A percentile compares a stretch with the other conserved stretches of the same genome.
Evolutionary conservation across 2,329 filamentous ascomycete species (phyloP).

Genomic region (Alternaria solani): DNA sequence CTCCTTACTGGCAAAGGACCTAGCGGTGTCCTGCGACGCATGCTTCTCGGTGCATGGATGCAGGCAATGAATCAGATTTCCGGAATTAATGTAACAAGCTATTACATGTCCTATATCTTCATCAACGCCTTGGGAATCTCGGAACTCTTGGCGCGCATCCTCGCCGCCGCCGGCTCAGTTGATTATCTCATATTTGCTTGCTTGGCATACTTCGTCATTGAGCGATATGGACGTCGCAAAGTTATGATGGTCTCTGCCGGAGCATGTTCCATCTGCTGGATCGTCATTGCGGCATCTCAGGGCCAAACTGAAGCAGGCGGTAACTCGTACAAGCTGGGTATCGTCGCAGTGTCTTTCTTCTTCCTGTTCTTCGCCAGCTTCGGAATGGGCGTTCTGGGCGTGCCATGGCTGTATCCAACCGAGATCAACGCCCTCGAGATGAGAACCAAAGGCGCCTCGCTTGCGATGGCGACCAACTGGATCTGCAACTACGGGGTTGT

Average conservation of each 20-base stretch:
- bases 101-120: conserved; percentile 55
- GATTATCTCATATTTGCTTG: conserved; percentile 58
- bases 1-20: conserved; percentile 54
- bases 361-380: conserved; percentile 48
- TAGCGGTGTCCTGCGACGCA: conserved; percentile 53
- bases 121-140: conserved; percentile 51
- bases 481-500: conserved; percentile 46
- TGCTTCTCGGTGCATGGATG: conserved; percentile 57
- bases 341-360: conserved; percentile 59
- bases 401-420: conserved; percentile 48
- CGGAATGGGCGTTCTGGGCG: conserved; percentile 46
- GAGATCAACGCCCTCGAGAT: conserved; percentile 48
- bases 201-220: conserved; percentile 57
- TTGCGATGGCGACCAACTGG: conserved; percentile 47
- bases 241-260: conserved; percentile 60
- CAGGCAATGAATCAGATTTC: conserved; percentile 57
- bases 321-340: conserved; percentile 55
- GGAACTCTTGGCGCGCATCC: conserved; percentile 43
- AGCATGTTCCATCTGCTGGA: conserved; percentile 60
- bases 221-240: conserved; percentile 57
- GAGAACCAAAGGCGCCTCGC: conserved; percentile 46
- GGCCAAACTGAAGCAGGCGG: conserved; percentile 53
- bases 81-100: conserved; percentile 47
- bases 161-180: conserved; percentile 56
- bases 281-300: conserved; percentile 57